Conservation (phyloP, 2,329 filamentous ascomycete species). For the Botrytis aclada region DNA sequence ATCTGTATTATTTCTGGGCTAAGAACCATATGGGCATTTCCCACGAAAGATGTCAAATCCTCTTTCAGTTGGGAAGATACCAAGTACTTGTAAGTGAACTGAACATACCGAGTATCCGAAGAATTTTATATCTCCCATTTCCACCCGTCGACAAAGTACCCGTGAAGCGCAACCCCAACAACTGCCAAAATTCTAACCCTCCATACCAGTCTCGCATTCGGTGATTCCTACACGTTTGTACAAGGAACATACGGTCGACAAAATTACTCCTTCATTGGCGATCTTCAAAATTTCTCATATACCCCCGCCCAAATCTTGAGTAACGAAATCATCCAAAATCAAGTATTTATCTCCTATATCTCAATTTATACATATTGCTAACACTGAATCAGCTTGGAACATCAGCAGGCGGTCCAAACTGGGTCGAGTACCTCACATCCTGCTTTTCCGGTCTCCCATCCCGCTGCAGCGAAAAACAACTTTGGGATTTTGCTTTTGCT, state of each 20-base stretch:
- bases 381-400: conserved; percentile 2
- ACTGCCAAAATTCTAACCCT: background rate
- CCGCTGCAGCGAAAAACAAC: conserved; percentile 45
- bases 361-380: background rate
- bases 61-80: conserved; percentile 13
- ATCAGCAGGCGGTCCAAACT: conserved; percentile 37
- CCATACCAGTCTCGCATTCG: conserved; percentile 44
- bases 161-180: too few species aligned
- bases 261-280: conserved; percentile 55
- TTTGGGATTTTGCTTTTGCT: conserved; percentile 57
- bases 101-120: background rate
- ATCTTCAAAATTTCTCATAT: conserved; percentile 47
- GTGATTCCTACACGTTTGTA: conserved; percentile 52
- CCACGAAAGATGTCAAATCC: background rate
- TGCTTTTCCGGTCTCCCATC: conserved; percentile 48
- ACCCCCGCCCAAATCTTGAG: conserved; percentile 44
- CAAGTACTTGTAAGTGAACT: conserved; percentile 13
- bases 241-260: conserved; percentile 51
- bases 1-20: background rate
- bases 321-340: conserved; percentile 51
- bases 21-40: background rate
- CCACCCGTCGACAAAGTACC: background rate
- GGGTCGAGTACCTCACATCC: conserved; percentile 51
- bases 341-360: conserved; percentile 37
- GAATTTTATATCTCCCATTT: background rate